Evolutionary conservation across 2,329 filamentous ascomycete genomes (phyloP), one percentile per base, ranked within the genome.

Genomic region (Aspergillus ochraceoroseus): DNA sequence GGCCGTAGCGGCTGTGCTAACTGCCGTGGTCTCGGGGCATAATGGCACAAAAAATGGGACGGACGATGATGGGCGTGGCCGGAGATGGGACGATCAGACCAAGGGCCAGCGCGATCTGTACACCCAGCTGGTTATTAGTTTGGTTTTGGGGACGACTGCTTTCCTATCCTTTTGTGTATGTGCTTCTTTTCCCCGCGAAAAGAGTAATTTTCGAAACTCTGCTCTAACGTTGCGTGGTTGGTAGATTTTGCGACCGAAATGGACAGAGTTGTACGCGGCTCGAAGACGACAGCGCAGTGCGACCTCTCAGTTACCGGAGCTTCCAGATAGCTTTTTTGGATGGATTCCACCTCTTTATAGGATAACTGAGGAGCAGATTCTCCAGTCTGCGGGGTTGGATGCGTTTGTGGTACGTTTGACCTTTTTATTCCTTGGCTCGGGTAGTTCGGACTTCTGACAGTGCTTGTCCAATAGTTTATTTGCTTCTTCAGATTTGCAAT

Each of bases 401-500:
- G 92, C 92, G 35, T 98, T 87, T 67, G 92, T 95, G 51, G 83
- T 86, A 68, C 8, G 41, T 42, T n/a, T 17, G n/a, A n/a, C n/a
- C 18, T 12, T n/a, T 13, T 5, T 9, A 15, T 30, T 18, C 31
- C n/a, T n/a, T 12, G 2, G 4, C n/a, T 29, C 8, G 9, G 8
- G 4, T 15, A 7, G 12, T 27, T 7, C 2, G 20, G 6, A 2
- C 11, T 20, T 11, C 26, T 35, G 28, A 20, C 22, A 13, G 12
- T 17, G 15, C n/a, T 17, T 28, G 20, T 36, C 31, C n/a, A 18
- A 39, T 56, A 79, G 77, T 95, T 98, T 60, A 74, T 98, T 9
- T 79, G 83, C 11, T 98, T 98, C 67, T 96, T 95, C 74, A 94
- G 89, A 62, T 92, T 96, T 80, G 83, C 90, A 8, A 85, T 88